Evolutionary conservation across 106 monocot species (phyloP).

Genomic region (Dioscorea zingiberensis): DNA sequence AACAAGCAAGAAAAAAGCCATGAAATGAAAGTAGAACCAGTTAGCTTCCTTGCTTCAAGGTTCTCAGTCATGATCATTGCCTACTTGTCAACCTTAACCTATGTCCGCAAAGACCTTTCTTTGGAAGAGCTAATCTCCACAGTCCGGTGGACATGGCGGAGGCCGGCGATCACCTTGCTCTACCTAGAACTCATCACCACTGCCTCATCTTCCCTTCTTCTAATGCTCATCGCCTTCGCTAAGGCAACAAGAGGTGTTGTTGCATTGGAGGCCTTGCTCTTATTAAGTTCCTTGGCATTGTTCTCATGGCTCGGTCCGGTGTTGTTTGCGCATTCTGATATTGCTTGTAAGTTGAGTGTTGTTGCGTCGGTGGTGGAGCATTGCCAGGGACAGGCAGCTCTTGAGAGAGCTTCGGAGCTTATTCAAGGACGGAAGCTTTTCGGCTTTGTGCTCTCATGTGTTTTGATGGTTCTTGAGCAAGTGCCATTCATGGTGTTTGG

Average conservation of each 20-base stretch:
- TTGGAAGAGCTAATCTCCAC: neutral
- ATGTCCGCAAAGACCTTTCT: neutral
- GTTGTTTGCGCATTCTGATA: slow-evolving; percentile 24
- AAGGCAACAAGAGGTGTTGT: neutral
- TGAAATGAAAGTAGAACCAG: slow-evolving; percentile 1
- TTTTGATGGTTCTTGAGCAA: neutral
- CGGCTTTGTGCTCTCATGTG: neutral
- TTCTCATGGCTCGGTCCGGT: slow-evolving; percentile 3
- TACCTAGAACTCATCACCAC: slow-evolving; percentile 16
- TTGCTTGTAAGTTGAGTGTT: slow-evolving; percentile 11
- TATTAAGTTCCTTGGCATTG: neutral
- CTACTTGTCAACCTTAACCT: slow-evolving; percentile 4
- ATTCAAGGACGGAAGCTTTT: neutral
- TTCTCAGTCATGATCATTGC: slow-evolving; percentile 7
- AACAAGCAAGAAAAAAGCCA: neutral
- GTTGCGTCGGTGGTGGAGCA: neutral
- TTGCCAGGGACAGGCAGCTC: neutral
- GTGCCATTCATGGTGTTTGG: neutral
- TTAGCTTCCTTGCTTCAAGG: slow-evolving; percentile 4
- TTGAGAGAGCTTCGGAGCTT: slow-evolving; percentile 1
- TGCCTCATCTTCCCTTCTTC: slow-evolving; percentile 9
- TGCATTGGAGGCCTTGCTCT: neutral
- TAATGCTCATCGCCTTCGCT: slow-evolving; percentile 5
- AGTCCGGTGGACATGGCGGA: slow-evolving; percentile 4
- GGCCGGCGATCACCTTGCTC: slow-evolving; percentile 8